Base-by-base conservation (phyloP, 257 asterid species). In the Solanum bukasovii region DNA sequence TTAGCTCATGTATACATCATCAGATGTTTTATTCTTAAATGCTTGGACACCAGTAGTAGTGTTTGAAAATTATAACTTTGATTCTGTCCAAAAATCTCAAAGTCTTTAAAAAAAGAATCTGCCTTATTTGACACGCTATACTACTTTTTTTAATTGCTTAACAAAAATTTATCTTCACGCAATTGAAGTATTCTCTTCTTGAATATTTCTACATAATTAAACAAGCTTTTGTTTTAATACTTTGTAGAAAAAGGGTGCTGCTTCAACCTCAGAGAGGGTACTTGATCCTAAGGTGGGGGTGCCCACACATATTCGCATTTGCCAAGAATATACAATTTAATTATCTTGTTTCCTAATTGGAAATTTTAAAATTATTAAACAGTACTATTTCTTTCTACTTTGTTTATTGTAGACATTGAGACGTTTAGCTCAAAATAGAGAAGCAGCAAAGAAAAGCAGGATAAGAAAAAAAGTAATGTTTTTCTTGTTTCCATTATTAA, bases 391-490 rank as follows among this genome's bases (percentile, higher is more conserved):
- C n/a, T 56, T 46, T 46, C 5, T 16, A 27, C 12, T 38, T 87
- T n/a, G 23, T 27, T 91, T 82, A 84, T 52, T 88, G 21, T 94
- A 97, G 99, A 95, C 98, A 74, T 63, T 97, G 93, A 95, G 98
- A 90, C 97, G 99, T 88, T 92, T 97, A 90, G 99, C 99, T 59
- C 99, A 97, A 89, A 97, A 97, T 91, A 92, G 99, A 91, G 99
- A 96, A 93, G 99, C 99, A 61, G 99, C 99, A 87, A 94, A 92
- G 90, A 97, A 96, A 87, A 97, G 99, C 95, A 96, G 99, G 92
- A 95, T 97, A 56, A 93, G 99, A 73, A 97, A 96, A 90, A 97
- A 97, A 94, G 99, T 96, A 63, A 46, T 10, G 0, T 0, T 49
- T 82, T 46, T 82, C 85, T 82, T 49, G 70, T 49, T 82, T 35